A percentile compares a stretch with the other conserved stretches of the same genome.
Conservation (phyloP, 352 stramenopile genomes). For the Globisporangium megalacanthum region DNA sequence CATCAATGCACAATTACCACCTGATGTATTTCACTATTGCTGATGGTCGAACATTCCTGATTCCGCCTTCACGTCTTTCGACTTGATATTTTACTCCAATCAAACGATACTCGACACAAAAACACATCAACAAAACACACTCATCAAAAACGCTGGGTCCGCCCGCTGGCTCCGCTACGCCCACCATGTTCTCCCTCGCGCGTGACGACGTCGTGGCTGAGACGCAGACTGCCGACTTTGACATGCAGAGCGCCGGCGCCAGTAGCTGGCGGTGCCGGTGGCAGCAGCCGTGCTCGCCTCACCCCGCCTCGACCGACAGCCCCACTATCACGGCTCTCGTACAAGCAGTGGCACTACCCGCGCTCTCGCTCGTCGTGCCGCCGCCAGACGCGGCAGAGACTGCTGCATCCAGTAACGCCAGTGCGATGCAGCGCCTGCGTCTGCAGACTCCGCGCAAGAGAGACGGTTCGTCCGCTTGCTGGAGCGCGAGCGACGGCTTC, state of each 20-base stretch:
- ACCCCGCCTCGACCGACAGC: not conserved
- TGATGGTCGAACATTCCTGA: too few relatives aligned
- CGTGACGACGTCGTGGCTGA: conserved; percentile 1
- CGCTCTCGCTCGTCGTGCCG: conserved; percentile 11
- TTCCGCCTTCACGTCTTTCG: too few relatives aligned
- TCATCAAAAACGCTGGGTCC: too few relatives aligned
- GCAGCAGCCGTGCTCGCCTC: not conserved
- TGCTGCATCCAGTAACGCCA: not conserved
- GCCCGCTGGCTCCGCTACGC: too few relatives aligned
- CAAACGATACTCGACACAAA: too few relatives aligned
- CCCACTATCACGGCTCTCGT: conserved; percentile 7
- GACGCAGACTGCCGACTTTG: not conserved
- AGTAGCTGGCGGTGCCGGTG: not conserved
- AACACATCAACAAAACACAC: too few relatives aligned
- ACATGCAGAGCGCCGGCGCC: conserved; percentile 1
- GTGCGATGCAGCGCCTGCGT: conserved; percentile 14
- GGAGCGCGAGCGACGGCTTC: not conserved
- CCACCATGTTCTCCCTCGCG: not conserved
- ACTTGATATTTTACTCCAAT: too few relatives aligned
- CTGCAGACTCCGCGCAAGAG: conserved; percentile 10
- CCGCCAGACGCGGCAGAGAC: not conserved
- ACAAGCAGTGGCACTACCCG: conserved; percentile 4
- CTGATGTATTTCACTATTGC: too few relatives aligned
- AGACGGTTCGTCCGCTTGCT: not conserved
- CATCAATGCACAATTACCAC: too few relatives aligned